These are phyloP conservation scores for Pterulicium gracile DNA, from an alignment of 1,284 basidiomycete genomes.

Conservation along the genomic window DNA sequence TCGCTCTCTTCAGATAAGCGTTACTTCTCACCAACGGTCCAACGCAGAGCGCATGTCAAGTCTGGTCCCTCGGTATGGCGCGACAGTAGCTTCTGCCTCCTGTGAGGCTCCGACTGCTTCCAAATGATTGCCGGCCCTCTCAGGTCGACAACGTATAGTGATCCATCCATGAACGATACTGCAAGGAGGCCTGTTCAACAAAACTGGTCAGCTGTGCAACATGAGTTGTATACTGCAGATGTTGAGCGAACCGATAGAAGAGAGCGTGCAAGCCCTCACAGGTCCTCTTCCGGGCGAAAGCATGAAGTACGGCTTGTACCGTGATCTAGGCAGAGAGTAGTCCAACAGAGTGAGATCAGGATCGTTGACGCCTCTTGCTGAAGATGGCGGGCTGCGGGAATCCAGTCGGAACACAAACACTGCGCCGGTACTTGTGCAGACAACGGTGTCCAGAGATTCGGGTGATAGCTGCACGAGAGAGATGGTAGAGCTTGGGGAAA, in stretches of 20 bases:
- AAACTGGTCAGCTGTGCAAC: neutral
- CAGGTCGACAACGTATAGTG: constrained; percentile 59
- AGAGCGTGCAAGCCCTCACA: constrained; percentile 46
- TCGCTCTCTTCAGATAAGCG: neutral
- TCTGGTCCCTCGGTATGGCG: constrained; percentile 25
- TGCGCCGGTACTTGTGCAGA: constrained; percentile 55
- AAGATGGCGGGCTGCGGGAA: constrained; percentile 16
- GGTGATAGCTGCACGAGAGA: constrained; percentile 46
- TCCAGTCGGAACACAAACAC: constrained; percentile 44
- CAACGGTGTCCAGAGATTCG: constrained; percentile 60
- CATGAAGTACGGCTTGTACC: constrained; percentile 54
- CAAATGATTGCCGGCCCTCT: constrained; percentile 56
- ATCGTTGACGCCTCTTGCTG: constrained; percentile 21
- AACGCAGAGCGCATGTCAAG: constrained; percentile 44
- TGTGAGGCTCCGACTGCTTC: constrained; percentile 16
- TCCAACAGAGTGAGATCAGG: constrained; percentile 37
- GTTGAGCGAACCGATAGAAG: constrained; percentile 54
- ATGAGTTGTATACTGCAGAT: too few relatives aligned
- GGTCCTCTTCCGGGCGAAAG: constrained; percentile 39
- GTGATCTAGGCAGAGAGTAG: constrained; percentile 28
- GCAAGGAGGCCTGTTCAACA: constrained; percentile 60
- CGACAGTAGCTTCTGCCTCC: constrained; percentile 20
- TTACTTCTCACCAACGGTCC: constrained; percentile 29
- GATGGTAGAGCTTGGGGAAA: constrained; percentile 29
- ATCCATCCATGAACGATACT: constrained; percentile 49